phyloP scores from a whole-genome alignment of 2,329 filamentous ascomycete species.

The Eutypa lata region DNA sequence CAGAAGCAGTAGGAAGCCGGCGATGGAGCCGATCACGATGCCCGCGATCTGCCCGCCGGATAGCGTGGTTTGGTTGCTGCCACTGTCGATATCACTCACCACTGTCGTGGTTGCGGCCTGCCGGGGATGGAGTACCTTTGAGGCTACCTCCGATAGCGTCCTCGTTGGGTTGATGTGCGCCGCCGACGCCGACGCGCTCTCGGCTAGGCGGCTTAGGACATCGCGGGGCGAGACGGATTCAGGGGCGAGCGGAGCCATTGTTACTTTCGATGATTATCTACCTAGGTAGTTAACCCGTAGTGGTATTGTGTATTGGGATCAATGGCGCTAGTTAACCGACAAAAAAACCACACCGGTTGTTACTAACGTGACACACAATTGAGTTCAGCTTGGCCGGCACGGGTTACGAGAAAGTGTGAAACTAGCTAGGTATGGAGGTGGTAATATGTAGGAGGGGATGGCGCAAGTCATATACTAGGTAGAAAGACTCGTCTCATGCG shows the following conservation, averaged over 20 bases:
- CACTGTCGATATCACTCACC: conserved; percentile 15
- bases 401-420: neutral
- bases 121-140: conserved; percentile 18
- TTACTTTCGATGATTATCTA: neutral
- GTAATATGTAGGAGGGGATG: neutral
- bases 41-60: conserved; percentile 49
- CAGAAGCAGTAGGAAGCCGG: conserved; percentile 41
- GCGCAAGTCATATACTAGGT: neutral
- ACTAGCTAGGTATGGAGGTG: neutral
- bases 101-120: conserved; percentile 25
- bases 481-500: neutral
- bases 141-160: conserved; percentile 19
- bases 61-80: conserved; percentile 25
- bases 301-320: neutral
- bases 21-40: conserved; percentile 48
- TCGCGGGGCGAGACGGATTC: neutral
- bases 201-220: neutral
- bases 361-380: neutral
- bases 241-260: neutral
- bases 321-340: neutral
- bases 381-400: neutral
- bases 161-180: conserved; percentile 17
- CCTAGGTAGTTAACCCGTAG: neutral
- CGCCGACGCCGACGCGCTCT: conserved; percentile 2
- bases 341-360: neutral